Evolutionary conservation across 1,284 basidiomycete genomes (phyloP).

Genomic region (Austropuccinia psidii): DNA sequence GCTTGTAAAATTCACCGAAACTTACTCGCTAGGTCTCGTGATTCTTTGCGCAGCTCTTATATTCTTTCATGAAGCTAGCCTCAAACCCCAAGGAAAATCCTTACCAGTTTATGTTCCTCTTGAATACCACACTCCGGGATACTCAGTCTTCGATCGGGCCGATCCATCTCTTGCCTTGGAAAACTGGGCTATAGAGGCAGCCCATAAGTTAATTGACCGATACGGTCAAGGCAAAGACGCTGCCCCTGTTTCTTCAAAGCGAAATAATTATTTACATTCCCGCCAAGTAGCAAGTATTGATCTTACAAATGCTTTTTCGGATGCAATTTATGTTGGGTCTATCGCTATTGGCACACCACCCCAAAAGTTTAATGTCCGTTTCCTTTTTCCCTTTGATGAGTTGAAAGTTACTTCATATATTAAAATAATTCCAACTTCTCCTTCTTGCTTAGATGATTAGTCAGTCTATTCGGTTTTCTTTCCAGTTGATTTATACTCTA

Average conservation of each 20-base stretch:
- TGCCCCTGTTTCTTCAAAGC: not conserved
- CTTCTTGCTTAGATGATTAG: conserved; percentile 27
- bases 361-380: conserved; percentile 32
- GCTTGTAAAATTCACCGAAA: too few relatives aligned
- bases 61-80: too few relatives aligned
- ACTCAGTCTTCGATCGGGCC: too few relatives aligned
- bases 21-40: too few relatives aligned
- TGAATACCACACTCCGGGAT: too few relatives aligned
- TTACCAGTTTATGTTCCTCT: too few relatives aligned
- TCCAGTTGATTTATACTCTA: not conserved
- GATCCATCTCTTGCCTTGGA: conserved; percentile 17
- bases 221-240: not conserved
- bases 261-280: not conserved
- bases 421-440: not conserved
- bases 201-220: conserved; percentile 20
- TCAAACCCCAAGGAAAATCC: too few relatives aligned
- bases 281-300: conserved; percentile 14
- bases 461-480: not conserved
- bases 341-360: conserved; percentile 35
- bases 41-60: too few relatives aligned
- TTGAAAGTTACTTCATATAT: not conserved
- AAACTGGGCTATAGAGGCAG: conserved; percentile 26
- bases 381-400: not conserved
- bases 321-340: conserved; percentile 29
- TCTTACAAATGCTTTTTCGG: conserved; percentile 34